These are phyloP conservation scores for Pisolithus orientalis DNA, from an alignment of 768 basidiomycete genomes.

Conservation along the genomic window DNA sequence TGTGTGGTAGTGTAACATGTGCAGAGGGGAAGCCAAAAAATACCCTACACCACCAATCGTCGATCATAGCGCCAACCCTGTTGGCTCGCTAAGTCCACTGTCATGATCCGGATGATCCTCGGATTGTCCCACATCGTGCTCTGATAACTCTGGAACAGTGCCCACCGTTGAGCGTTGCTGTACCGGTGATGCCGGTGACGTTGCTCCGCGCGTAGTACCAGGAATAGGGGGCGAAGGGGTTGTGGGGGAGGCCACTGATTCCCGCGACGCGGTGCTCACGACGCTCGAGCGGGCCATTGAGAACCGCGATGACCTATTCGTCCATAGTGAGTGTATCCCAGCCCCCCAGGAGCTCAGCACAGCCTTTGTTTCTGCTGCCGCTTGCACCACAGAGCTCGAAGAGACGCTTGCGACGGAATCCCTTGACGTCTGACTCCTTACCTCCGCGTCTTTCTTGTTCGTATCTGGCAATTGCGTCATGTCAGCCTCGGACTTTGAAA, in stretches of 20 bases:
- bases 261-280: slow-evolving; percentile 19
- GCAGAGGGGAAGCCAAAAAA: not conserved
- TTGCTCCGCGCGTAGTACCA: not conserved
- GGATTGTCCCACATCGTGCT: slow-evolving; percentile 14
- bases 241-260: slow-evolving; percentile 13
- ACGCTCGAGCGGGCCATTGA: slow-evolving; percentile 28
- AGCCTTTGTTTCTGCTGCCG: slow-evolving; percentile 29
- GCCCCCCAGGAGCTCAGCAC: slow-evolving; percentile 36
- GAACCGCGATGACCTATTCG: slow-evolving; percentile 33
- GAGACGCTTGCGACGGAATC: slow-evolving; percentile 15
- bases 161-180: slow-evolving; percentile 13
- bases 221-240: not conserved
- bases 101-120: slow-evolving; percentile 2
- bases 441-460: slow-evolving; percentile 9
- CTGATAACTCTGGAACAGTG: slow-evolving; percentile 22
- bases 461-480: slow-evolving; percentile 9
- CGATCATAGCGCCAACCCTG: slow-evolving; percentile 27
- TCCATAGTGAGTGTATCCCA: slow-evolving; percentile 45
- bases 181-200: slow-evolving; percentile 8
- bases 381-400: slow-evolving; percentile 19
- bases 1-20: not conserved
- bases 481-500: slow-evolving; percentile 25
- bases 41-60: not conserved
- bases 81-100: slow-evolving; percentile 9
- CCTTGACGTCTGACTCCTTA: slow-evolving; percentile 18